Evolutionary conservation across 768 basidiomycete genomes (phyloP).

Genomic region (Leccinum truebloodii): DNA sequence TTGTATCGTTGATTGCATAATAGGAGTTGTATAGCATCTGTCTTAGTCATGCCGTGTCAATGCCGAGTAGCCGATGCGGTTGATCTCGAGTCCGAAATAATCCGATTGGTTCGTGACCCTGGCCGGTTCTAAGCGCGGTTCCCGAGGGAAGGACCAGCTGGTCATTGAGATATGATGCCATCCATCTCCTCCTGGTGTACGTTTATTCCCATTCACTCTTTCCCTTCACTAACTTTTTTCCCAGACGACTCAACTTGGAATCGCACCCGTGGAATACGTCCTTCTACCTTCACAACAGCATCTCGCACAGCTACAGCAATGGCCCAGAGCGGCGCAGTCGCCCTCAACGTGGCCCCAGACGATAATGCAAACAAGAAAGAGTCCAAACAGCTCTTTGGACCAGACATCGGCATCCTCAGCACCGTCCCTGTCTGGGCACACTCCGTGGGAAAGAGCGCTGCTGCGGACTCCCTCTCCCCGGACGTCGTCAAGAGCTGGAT

Average conservation of each 20-base stretch:
- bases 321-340: slow-evolving; percentile 40
- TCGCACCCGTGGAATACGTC: slow-evolving; percentile 52
- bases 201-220: slow-evolving; percentile 14
- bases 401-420: slow-evolving; percentile 79
- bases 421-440: slow-evolving; percentile 73
- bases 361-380: slow-evolving; percentile 43
- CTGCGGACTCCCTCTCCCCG: slow-evolving; percentile 73
- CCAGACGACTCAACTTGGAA: slow-evolving; percentile 53
- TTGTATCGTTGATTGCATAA: no score
- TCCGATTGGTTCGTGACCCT: not conserved
- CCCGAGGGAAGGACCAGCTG: not conserved
- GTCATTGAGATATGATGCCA: slow-evolving; percentile 20
- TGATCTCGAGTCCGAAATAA: not conserved
- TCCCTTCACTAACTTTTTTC: not conserved
- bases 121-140: not conserved
- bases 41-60: slow-evolving; percentile 15
- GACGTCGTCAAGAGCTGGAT: slow-evolving; percentile 85
- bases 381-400: slow-evolving; percentile 82
- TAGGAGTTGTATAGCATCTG: slow-evolving; percentile 38
- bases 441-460: slow-evolving; percentile 57
- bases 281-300: slow-evolving; percentile 49
- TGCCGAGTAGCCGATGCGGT: not conserved
- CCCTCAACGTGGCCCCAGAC: slow-evolving; percentile 24
- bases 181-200: slow-evolving; percentile 42
- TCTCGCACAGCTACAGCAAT: slow-evolving; percentile 51